Evolutionary conservation across 345 rosid genomes (phyloP), one percentile per base, ranked within the genome.

Genomic region (Conringia planisiliqua): DNA sequence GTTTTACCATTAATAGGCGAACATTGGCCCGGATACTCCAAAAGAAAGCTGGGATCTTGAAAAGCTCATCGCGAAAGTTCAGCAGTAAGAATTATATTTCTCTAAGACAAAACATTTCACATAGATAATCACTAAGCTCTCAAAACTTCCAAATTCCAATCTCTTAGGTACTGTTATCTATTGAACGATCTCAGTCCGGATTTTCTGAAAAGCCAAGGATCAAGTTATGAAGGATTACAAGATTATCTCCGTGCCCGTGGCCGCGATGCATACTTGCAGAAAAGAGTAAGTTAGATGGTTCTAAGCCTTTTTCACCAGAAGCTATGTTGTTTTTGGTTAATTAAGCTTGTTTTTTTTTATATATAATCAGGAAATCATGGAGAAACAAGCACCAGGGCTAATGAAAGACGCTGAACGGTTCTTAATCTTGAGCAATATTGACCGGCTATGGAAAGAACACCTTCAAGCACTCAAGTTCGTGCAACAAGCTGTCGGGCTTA

Each of bases 361-460:
- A 18, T n/a, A 13, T 54, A 6, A 3, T 27, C 43, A 94, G 98
- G 92, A 85, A 42, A 75, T 80, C 1, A 90, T 94, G 65, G 97
- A 94, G 87, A 85, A 86, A 82, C 75, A 90, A 86, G 89, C 91
- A 70, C 92, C 92, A 17, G 93, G 95, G 26, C 77, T 94, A 74
- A 94, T 94, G 97, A 86, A 83, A 69, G 98, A 94, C 74, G 97
- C 98, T 0, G 97, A 94, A 79, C 83, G 90, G 50, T 94, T 88
- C 87, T 80, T 94, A 68, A 85, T 91, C 57, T 80, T 94, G 77
- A 94, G 90, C 87, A 94, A 94, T 66, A 94, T 90, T 2, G 98
- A 94, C 60, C 88, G 98, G 67, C 59, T 94, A 75, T 94, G 98
- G 98, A 94, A 94, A 83, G 98, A 94, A 80, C 98, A 94, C 70